A percentile compares a stretch with the other conserved stretches of the same genome.
phyloP scores from a whole-genome alignment of 257 asterid species.

The Nyctanthes arbortristis region DNA sequence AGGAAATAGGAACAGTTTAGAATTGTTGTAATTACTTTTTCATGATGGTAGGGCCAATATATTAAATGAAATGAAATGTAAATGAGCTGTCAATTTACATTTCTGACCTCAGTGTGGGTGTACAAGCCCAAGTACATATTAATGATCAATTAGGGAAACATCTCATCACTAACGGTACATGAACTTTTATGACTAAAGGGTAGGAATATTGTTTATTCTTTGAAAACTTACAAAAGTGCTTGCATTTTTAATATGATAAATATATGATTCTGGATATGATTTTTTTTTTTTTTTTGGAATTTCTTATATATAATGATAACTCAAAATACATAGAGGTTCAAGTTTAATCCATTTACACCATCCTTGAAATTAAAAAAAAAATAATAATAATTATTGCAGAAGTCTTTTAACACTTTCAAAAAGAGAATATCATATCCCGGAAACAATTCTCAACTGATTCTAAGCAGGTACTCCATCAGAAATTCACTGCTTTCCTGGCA shows the following conservation, averaged over 20 bases:
- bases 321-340: no score
- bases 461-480: not conserved
- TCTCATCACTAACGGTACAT: not conserved
- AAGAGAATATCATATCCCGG: slow-evolving; percentile 8
- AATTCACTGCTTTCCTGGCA: slow-evolving; percentile 57
- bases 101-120: not conserved
- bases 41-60: not conserved
- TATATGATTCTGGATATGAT: no score
- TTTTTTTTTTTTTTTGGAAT: no score
- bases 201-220: no score
- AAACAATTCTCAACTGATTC: not conserved
- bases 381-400: no score
- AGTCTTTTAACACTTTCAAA: slow-evolving; percentile 4
- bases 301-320: no score
- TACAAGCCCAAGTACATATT: not conserved
- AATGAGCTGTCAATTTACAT: not conserved
- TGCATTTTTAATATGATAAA: no score
- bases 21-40: not conserved
- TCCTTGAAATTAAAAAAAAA: no score
- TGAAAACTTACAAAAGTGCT: no score
- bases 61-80: not conserved
- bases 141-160: not conserved
- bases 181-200: no score
- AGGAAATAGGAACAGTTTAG: not conserved
- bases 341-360: no score